Evolutionary conservation across 2,329 filamentous ascomycete genomes (phyloP).

Genomic region (Microdochium nivale): DNA sequence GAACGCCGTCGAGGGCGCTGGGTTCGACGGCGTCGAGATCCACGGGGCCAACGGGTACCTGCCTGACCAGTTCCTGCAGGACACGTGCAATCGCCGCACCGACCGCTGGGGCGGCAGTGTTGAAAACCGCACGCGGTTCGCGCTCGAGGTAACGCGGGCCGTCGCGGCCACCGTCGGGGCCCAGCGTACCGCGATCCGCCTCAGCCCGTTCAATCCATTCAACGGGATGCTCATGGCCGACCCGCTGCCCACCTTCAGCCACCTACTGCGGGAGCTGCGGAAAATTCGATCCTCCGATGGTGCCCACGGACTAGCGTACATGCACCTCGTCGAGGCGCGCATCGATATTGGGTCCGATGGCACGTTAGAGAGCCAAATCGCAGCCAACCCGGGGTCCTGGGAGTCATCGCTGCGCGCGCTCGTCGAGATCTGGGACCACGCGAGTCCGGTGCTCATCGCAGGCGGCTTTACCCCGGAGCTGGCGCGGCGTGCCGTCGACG

Average conservation of each 20-base stretch:
- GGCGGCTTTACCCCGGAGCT: conserved; percentile 19
- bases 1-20: conserved; percentile 50
- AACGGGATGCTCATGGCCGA: neutral
- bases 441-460: conserved; percentile 20
- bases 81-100: conserved; percentile 39
- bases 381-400: too few species aligned
- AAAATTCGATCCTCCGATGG: too few species aligned
- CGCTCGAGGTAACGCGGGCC: conserved; percentile 37
- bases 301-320: neutral
- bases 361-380: too few species aligned
- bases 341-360: neutral
- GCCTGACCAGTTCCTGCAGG: conserved; percentile 53
- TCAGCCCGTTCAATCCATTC: neutral
- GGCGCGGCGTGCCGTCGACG: conserved; percentile 5
- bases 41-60: conserved; percentile 52
- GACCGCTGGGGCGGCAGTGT: conserved; percentile 46
- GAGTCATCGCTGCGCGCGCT: neutral
- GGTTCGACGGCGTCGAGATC: conserved; percentile 62
- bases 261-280: neutral
- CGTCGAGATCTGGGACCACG: conserved; percentile 21
- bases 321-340: neutral
- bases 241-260: neutral
- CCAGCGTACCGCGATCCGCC: conserved; percentile 45
- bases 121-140: conserved; percentile 42
- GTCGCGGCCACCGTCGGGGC: conserved; percentile 37